A percentile compares a stretch with the other conserved stretches of the same genome.
Conservation (phyloP, 371 early-diverging fungal species). For the Chytridium lagenaria region DNA sequence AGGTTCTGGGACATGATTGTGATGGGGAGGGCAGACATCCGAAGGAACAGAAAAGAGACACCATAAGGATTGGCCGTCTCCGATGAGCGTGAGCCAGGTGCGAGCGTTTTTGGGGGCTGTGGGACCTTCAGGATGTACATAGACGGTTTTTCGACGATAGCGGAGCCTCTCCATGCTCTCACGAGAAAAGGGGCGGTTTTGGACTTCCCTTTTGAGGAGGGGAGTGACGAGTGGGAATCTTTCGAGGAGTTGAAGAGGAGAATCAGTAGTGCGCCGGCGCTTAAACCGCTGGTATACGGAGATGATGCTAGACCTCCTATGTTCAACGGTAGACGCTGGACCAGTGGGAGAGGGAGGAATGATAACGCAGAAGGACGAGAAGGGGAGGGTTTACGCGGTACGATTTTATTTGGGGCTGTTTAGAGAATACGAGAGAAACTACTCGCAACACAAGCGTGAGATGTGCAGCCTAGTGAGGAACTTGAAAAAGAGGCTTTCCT, state of each 20-base stretch:
- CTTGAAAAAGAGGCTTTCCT: too few relatives aligned
- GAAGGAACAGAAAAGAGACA: not conserved
- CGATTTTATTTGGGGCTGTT: constrained; percentile 20
- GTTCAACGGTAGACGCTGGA: constrained; percentile 25
- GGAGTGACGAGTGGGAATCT: not conserved
- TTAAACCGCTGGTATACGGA: not conserved
- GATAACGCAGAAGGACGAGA: constrained; percentile 14
- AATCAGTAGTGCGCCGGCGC: constrained; percentile 1
- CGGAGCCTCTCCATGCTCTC: constrained; percentile 24
- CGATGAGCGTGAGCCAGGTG: not conserved
- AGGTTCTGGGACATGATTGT: constrained; percentile 2
- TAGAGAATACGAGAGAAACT: too few relatives aligned
- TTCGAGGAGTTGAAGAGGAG: constrained; percentile 18
- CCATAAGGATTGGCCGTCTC: not conserved
- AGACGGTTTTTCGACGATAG: constrained; percentile 12
- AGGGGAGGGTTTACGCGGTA: constrained; percentile 15
- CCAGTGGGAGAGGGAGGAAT: constrained; percentile 20
- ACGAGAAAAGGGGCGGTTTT: constrained; percentile 7
- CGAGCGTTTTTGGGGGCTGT: not conserved
- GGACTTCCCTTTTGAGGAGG: constrained; percentile 11
- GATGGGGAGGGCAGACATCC: constrained; percentile 2
- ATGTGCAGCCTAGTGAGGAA: too few relatives aligned
- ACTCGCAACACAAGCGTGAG: too few relatives aligned
- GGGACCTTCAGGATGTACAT: constrained; percentile 25
- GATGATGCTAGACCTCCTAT: constrained; percentile 2